These are phyloP conservation scores for Picochlorum costavermella DNA, from an alignment of 139 green algal species.

Conservation along the genomic window DNA sequence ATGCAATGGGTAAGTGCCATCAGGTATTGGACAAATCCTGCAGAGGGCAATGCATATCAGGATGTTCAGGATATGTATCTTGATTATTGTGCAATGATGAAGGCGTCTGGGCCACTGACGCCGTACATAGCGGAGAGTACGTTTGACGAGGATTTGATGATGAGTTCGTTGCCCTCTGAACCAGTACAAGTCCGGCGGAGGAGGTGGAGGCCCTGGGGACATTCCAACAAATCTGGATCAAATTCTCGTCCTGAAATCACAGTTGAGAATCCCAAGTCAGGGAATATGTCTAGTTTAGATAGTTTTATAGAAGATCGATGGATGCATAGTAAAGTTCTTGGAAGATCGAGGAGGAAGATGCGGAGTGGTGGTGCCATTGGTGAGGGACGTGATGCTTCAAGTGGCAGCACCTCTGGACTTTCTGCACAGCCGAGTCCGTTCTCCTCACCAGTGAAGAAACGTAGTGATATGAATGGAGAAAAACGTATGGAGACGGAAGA, in stretches of 20 bases:
- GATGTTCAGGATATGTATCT: conserved; percentile 16
- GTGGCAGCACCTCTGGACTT: neutral
- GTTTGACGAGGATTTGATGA: neutral
- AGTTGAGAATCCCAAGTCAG: neutral
- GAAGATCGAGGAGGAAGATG: neutral
- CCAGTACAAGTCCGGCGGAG: neutral
- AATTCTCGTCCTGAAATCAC: neutral
- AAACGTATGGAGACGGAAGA: neutral
- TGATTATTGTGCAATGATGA: conserved; percentile 20
- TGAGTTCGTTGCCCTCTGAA: neutral
- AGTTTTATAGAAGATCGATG: conserved; percentile 8
- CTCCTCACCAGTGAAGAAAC: neutral
- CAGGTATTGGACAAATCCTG: conserved; percentile 21
- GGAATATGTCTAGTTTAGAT: conserved; percentile 7
- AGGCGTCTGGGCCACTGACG: neutral
- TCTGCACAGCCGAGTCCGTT: neutral
- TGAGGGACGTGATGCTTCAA: neutral
- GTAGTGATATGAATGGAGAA: neutral
- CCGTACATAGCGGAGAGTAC: conserved; percentile 6
- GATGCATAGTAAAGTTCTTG: conserved; percentile 4
- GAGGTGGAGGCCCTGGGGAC: neutral
- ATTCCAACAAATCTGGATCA: neutral
- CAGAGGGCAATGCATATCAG: conserved; percentile 3
- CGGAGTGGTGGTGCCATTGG: neutral
- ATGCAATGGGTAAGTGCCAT: conserved; percentile 27